phyloP scores from a whole-genome alignment of 2,329 filamentous ascomycete genomes.

The Lasiodiplodia gonubiensis region DNA sequence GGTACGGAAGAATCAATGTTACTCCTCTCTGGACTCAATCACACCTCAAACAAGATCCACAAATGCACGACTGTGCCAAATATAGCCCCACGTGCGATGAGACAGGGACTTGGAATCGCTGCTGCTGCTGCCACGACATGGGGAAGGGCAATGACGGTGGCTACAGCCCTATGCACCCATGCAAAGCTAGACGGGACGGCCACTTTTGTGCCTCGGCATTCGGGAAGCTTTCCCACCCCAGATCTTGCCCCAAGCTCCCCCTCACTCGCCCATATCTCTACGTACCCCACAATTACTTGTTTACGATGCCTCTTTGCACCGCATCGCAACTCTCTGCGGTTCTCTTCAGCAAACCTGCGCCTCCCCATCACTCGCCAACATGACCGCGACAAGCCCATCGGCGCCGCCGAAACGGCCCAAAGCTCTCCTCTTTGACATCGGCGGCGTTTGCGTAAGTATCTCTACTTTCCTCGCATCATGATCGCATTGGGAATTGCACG shows the following conservation, averaged over 20 bases:
- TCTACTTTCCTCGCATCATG: slow-evolving; percentile 22
- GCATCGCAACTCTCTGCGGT: neutral
- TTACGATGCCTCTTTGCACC: slow-evolving; percentile 10
- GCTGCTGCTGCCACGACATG: neutral
- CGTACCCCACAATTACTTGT: slow-evolving; percentile 10
- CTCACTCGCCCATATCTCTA: neutral
- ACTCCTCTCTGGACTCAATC: slow-evolving; percentile 12
- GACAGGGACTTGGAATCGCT: neutral
- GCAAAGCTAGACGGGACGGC: neutral
- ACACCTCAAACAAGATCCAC: neutral
- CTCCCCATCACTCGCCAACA: neutral
- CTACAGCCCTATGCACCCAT: neutral
- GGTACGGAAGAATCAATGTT: neutral
- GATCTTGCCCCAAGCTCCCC: slow-evolving; percentile 17
- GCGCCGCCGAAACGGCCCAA: slow-evolving; percentile 22
- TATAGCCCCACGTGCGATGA: neutral
- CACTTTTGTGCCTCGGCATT: slow-evolving; percentile 13
- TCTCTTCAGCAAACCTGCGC: neutral
- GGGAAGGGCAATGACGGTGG: neutral
- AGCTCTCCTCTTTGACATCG: slow-evolving; percentile 84
- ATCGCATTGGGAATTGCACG: neutral
- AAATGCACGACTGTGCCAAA: neutral
- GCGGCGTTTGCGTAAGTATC: slow-evolving; percentile 87
- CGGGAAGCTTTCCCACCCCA: slow-evolving; percentile 17
- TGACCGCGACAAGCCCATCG: neutral